Base-by-base conservation (phyloP, 2,329 filamentous ascomycete species). In the Cadophora malorum region DNA sequence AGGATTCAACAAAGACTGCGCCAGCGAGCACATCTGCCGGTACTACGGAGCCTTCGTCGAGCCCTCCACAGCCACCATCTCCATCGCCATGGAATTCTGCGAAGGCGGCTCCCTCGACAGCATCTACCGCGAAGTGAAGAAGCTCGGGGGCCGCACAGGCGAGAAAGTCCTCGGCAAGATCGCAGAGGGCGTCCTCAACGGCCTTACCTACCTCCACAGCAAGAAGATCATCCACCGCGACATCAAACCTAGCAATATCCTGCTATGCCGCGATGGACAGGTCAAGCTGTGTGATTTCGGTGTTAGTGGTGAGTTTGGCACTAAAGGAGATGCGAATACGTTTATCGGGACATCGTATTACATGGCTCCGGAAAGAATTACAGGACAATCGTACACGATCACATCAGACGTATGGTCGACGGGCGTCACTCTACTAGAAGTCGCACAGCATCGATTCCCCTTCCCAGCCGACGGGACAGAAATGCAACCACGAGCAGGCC, bases 261-360 rank as follows among this genome's bases (percentile, higher is more conserved):
- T 99, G 25, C 86, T 99, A 35, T 97, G 94, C 78, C 91, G 95
- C 69, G 90, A 92, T 73, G 96, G 96, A 41, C 92, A 97, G 75
- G 95, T 99, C 72, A 99, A 99, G 82, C 88, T 99, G 19, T 99
- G 96, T 82, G 96, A 99, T 81, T 99, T 99, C 79, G 96, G 96
- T 74, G 96, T 99, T 59, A 97, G 92, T 68, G 96, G 96, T 73
- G 96, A 98, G 79, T 98, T 98, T 78, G 96, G 96, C 72, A 99
- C 96, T 61, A 98, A 99, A 80, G 96, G 96, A 64, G 96, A 98
- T 79, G 96, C 96, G 72, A 97, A 98, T 79, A 99, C 96, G 0
- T 99, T 99, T 77, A 99, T 99, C 78, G 96, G 96, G 71, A 99
- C 96, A 14, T 97, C 93, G 69, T 99, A 98, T 79, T 99, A 99